Evolutionary conservation across 805 yeast genomes (phyloP), one percentile per base, ranked within the genome.

Genomic region (Isabelozyma rhagii): DNA sequence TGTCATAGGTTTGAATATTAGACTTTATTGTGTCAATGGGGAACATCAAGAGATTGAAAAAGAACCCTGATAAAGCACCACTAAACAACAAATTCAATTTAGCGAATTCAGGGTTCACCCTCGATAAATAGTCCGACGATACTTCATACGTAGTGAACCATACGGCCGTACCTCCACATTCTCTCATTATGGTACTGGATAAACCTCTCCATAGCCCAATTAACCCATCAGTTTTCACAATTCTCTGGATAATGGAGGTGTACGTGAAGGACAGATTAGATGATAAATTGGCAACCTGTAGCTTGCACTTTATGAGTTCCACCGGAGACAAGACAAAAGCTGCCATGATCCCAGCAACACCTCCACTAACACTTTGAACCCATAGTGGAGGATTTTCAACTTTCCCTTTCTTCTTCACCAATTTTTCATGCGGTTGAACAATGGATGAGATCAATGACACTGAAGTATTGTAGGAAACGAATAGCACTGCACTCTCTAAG

Each of bases 1-100:
- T 57, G 41, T 68, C 74, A 41, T 68, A 74, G 0, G 91, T 85
- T 69, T 93, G 98, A 72, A 91, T 84, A 46, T 87, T 82, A 3
- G 93, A 85, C 69, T 93, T 93, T 50, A 93, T 78, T 1, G 97
- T 90, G 64, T 93, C 98, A 0, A 90, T 87, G 0, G 98, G 98
- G 67, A 85, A 93, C 45, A 88, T 74, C 5, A 91, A 81, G 7
- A 85, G 72, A 62, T 93, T 91, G 67, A 89, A 92, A 15, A 84
- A 77, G 5, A 91, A 64, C 28, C 98, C 98, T 0, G 97, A 96
- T 46, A 78, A 62, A 0, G 96, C 97, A 46, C 98, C 98, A 51
- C 96, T 85, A 1, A 77, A 51, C 55, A 92, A 69, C 17, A 85
- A 65, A 3, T 81, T 75, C 8, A 75, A 66, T 41, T 68, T 70